Evolutionary conservation across 345 rosid genomes (phyloP).

Genomic region (Populus nigra): DNA sequence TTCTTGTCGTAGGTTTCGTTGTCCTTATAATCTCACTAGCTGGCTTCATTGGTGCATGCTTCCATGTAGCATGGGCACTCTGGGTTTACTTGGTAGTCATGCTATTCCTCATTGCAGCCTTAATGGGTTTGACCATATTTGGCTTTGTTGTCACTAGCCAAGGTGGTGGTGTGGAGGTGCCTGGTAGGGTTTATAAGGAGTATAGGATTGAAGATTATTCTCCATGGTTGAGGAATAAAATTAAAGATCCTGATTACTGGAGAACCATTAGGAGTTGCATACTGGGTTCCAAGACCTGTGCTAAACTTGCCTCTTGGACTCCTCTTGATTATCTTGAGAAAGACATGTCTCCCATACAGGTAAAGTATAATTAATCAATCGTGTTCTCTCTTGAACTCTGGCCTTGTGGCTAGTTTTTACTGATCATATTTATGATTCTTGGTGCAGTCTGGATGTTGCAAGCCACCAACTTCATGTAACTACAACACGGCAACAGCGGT

Average conservation of each 20-base stretch:
- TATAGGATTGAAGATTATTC: constrained; percentile 68
- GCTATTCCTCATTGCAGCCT: constrained; percentile 60
- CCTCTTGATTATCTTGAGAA: constrained; percentile 70
- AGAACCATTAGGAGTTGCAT: constrained; percentile 62
- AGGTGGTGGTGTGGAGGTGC: constrained; percentile 71
- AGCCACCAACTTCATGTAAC: constrained; percentile 85
- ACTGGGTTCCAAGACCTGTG: constrained; percentile 67
- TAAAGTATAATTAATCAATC: constrained; percentile 3
- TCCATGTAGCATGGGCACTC: constrained; percentile 72
- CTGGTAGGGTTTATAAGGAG: constrained; percentile 70
- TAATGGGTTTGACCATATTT: constrained; percentile 64
- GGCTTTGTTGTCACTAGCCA: constrained; percentile 76
- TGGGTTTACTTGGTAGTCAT: constrained; percentile 88
- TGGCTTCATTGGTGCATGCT: constrained; percentile 93
- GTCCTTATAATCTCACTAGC: constrained; percentile 69
- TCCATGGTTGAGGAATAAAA: constrained; percentile 69
- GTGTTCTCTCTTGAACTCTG: neutral
- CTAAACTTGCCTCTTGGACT: constrained; percentile 65
- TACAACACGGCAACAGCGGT: constrained; percentile 52
- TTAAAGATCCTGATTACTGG: constrained; percentile 63
- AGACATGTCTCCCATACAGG: constrained; percentile 81
- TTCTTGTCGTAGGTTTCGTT: constrained; percentile 66
- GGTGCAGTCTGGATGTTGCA: constrained; percentile 86
- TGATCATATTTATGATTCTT: neutral
- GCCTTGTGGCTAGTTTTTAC: neutral